phyloP scores from a whole-genome alignment of 371 early-diverging fungal species.

The Basidiobolus heterosporus region DNA sequence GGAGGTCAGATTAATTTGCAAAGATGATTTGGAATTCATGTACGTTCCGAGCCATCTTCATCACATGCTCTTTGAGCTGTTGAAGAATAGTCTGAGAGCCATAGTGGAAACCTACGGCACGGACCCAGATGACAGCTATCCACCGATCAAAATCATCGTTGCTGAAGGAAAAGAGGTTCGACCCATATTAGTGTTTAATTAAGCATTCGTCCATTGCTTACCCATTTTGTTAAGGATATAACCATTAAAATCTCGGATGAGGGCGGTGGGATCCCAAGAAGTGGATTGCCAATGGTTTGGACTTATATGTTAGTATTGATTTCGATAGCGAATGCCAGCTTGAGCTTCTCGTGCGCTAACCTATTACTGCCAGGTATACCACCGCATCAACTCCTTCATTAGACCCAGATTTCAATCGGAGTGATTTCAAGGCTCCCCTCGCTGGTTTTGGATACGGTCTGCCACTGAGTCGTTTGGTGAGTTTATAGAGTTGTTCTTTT shows the following conservation, averaged over 20 bases:
- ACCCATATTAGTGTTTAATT: background rate
- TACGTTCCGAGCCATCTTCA: conserved; percentile 90
- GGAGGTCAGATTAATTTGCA: conserved; percentile 62
- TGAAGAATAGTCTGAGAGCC: conserved; percentile 89
- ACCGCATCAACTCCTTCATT: conserved; percentile 78
- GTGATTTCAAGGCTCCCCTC: conserved; percentile 91
- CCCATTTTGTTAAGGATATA: conserved; percentile 46
- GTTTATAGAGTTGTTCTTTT: conserved; percentile 2
- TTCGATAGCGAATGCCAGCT: background rate
- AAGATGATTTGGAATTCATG: conserved; percentile 80
- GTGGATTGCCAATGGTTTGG: conserved; percentile 82
- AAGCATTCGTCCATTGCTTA: background rate
- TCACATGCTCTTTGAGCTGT: conserved; percentile 93
- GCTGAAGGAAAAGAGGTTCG: conserved; percentile 79
- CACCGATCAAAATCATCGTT: conserved; percentile 80
- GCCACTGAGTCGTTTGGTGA: conserved; percentile 66
- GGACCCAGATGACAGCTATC: conserved; percentile 70
- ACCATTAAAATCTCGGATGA: conserved; percentile 93
- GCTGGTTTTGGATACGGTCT: conserved; percentile 96
- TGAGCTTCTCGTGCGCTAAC: background rate
- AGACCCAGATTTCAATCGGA: conserved; percentile 63
- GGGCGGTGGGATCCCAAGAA: conserved; percentile 86
- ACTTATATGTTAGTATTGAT: conserved; percentile 66
- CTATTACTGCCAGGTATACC: conserved; percentile 41
- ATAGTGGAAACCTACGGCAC: conserved; percentile 80